These are phyloP conservation scores for Corylus avellana DNA, from an alignment of 306 rosid species.

Conservation along the genomic window DNA sequence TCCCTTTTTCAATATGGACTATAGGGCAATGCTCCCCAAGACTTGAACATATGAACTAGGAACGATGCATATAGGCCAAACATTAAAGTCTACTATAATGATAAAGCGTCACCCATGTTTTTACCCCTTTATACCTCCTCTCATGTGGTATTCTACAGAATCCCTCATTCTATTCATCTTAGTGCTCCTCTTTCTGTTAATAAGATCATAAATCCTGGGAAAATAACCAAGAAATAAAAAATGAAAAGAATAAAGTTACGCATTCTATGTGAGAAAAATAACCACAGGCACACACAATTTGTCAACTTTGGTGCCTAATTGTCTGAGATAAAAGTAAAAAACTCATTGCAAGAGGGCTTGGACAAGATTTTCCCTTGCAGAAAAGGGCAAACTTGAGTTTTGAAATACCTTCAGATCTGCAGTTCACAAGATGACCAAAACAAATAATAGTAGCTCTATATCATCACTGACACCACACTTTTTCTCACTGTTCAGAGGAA, in stretches of 20 bases:
- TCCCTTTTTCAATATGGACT: neutral
- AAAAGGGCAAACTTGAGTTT: neutral
- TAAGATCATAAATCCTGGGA: neutral
- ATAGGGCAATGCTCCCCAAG: neutral
- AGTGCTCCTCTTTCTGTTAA: neutral
- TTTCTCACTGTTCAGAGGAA: neutral
- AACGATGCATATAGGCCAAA: neutral
- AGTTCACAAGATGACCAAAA: neutral
- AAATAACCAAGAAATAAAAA: neutral
- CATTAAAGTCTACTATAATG: neutral
- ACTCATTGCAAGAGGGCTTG: neutral
- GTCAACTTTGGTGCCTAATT: neutral
- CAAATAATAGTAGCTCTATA: neutral
- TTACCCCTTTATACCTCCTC: neutral
- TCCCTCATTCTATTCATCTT: neutral
- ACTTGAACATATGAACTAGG: neutral
- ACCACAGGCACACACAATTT: neutral
- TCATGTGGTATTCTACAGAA: neutral
- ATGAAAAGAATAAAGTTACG: too few species aligned
- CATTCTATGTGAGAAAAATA: neutral
- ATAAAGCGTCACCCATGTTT: neutral
- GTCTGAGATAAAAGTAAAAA: too few species aligned
- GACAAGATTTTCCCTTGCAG: neutral
- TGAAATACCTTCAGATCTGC: neutral
- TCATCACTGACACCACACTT: neutral